Percentiles rank a stretch among this genome's conserved stretches.
These are phyloP conservation scores for Ceratobasidium sp. DNA, from an alignment of 1,284 basidiomycete genomes.

Conservation along the genomic window DNA sequence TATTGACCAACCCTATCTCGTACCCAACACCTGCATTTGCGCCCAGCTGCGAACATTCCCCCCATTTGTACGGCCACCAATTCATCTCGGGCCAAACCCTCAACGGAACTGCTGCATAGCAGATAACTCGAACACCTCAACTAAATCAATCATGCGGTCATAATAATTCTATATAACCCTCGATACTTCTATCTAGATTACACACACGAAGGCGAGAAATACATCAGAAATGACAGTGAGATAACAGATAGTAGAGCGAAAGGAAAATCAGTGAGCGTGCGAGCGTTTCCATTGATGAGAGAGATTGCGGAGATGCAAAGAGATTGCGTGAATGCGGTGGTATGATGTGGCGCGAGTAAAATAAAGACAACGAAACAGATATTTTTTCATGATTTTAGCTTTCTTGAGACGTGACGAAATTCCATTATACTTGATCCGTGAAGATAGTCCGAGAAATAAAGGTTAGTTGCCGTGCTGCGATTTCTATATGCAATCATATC, in stretches of 20 bases:
- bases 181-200: background rate
- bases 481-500: constrained; percentile 23
- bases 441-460: constrained; percentile 39
- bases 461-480: constrained; percentile 40
- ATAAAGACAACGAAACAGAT: background rate
- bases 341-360: constrained; percentile 14
- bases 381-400: constrained; percentile 14
- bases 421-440: constrained; percentile 32
- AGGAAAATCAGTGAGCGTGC: constrained; percentile 16
- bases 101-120: too few species aligned
- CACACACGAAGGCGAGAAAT: constrained; percentile 5
- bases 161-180: background rate
- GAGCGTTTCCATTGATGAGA: background rate
- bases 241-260: background rate
- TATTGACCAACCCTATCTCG: too few species aligned
- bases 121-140: too few species aligned
- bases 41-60: too few species aligned
- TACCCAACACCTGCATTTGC: too few species aligned
- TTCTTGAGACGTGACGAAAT: constrained; percentile 19
- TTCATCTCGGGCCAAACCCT: too few species aligned
- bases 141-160: too few species aligned
- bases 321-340: constrained; percentile 9
- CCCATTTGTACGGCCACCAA: too few species aligned
- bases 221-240: constrained; percentile 36
- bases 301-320: constrained; percentile 16